These are phyloP conservation scores for Aspergillus sp. DNA, from an alignment of 2,329 filamentous ascomycete genomes.

Conservation along the genomic window DNA sequence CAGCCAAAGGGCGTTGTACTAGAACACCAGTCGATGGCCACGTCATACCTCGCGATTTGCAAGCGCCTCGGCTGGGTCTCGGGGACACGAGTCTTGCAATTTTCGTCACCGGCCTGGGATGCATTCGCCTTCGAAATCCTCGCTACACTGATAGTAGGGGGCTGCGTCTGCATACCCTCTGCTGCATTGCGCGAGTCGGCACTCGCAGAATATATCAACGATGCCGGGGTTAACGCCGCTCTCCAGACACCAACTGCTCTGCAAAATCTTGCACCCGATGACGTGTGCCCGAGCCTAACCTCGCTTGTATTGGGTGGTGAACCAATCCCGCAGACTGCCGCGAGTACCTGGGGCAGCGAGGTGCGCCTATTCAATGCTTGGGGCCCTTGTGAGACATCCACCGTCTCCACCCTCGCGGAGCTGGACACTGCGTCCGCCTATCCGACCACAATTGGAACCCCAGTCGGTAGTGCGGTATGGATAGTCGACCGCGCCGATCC, in stretches of 20 bases:
- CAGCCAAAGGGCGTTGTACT: too few species aligned
- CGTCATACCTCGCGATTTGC: too few species aligned
- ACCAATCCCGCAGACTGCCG: constrained; percentile 28
- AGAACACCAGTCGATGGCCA: too few species aligned
- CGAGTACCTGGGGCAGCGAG: constrained; percentile 36
- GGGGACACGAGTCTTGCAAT: constrained; percentile 8
- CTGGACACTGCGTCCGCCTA: constrained; percentile 8
- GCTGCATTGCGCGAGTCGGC: constrained; percentile 14
- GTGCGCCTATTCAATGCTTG: constrained; percentile 37
- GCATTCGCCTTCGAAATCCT: constrained; percentile 13
- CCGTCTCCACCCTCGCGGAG: constrained; percentile 2
- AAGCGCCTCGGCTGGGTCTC: not conserved
- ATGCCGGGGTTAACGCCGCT: constrained; percentile 36
- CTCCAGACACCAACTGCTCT: constrained; percentile 38
- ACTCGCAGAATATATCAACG: constrained; percentile 35
- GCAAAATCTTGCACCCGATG: constrained; percentile 27
- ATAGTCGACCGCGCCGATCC: too few species aligned
- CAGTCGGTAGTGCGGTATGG: constrained; percentile 3
- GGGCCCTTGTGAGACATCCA: constrained; percentile 22
- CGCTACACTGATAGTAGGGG: constrained; percentile 9
- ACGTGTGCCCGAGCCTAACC: constrained; percentile 32
- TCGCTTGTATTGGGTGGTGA: constrained; percentile 29
- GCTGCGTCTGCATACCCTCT: constrained; percentile 19
- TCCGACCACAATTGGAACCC: not conserved
- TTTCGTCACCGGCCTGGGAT: constrained; percentile 15